Evolutionary conservation across 495 filamentous ascomycete genomes (phyloP), one percentile per base, ranked within the genome.

Genomic region (Pseudotulostoma volvatum): DNA sequence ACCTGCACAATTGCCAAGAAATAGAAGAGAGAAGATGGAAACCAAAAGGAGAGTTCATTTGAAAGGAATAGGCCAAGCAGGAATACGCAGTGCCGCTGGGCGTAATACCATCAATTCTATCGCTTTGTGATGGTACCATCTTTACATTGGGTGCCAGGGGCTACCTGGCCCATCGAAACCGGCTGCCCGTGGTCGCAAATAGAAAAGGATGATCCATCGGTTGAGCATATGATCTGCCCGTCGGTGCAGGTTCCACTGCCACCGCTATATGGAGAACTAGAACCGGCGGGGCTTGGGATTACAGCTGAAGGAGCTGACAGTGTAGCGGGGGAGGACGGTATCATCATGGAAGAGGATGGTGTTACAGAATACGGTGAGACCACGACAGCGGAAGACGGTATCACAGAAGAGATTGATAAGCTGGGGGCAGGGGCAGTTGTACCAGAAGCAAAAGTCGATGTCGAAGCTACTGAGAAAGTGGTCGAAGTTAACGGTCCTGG

Each of bases 1-100:
- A n/a, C n/a, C n/a, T n/a, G n/a, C n/a, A n/a, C 32, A 48, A 48
- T 36, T 46, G 28, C 70, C 67, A 5, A 84, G 57, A 0, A 76
- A 61, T 39, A 83, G 67, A 63, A 84, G 79, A 34, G 82, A 77
- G 16, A 83, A 48, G 36, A 86, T 66, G 0, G 76, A 78, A 34
- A 61, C 65, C 3, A 84, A 55, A 1, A 69, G 67, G 17, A 84
- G 61, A n/a, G n/a, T n/a, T n/a, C n/a, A n/a, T n/a, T n/a, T n/a
- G n/a, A n/a, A n/a, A n/a, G n/a, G n/a, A n/a, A n/a, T n/a, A n/a
- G n/a, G n/a, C n/a, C n/a, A n/a, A n/a, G n/a, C n/a, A n/a, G n/a
- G n/a, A n/a, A n/a, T n/a, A n/a, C n/a, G n/a, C n/a, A n/a, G n/a
- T n/a, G n/a, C n/a, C n/a, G n/a, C n/a, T n/a, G n/a, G n/a, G n/a